phyloP scores from a whole-genome alignment of 352 stramenopile species.

The Pythium aphanidermatum region DNA sequence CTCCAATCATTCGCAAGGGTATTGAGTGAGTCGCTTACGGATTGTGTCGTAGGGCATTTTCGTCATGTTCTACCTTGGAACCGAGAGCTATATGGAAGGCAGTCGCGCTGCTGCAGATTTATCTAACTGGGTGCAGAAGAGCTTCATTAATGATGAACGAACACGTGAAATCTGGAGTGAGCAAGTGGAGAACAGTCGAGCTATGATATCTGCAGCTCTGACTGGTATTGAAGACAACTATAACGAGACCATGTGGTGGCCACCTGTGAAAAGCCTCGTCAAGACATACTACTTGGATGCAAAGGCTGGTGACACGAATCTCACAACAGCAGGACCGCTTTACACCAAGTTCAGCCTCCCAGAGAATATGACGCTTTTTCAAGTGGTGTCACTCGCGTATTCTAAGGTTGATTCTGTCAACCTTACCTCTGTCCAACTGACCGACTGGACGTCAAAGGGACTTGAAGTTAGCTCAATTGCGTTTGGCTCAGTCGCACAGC shows the following conservation, averaged over 20 bases:
- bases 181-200: slow-evolving; percentile 73
- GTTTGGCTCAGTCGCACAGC: slow-evolving; percentile 72
- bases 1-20: too few species aligned
- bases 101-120: slow-evolving; percentile 65
- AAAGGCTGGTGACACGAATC: slow-evolving; percentile 50
- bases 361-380: slow-evolving; percentile 78
- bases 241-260: slow-evolving; percentile 89
- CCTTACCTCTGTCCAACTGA: slow-evolving; percentile 78
- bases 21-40: too few species aligned
- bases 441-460: slow-evolving; percentile 79
- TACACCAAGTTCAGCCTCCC: slow-evolving; percentile 53
- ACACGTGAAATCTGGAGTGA: slow-evolving; percentile 78
- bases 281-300: slow-evolving; percentile 80
- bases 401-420: slow-evolving; percentile 84
- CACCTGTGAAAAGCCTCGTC: slow-evolving; percentile 70
- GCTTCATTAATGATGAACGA: slow-evolving; percentile 86
- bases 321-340: slow-evolving; percentile 36
- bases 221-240: slow-evolving; percentile 81
- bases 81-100: slow-evolving; percentile 83
- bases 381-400: slow-evolving; percentile 71
- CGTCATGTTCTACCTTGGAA: slow-evolving; percentile 78
- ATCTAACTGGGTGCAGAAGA: slow-evolving; percentile 77
- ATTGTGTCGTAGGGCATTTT: slow-evolving; percentile 67
- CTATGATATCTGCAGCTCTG: slow-evolving; percentile 75
- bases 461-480: slow-evolving; percentile 80